Percentiles rank a stretch among this genome's conserved stretches.
phyloP scores from a whole-genome alignment of 495 filamentous ascomycete genomes.

The Massariosphaeria phaeospora region DNA sequence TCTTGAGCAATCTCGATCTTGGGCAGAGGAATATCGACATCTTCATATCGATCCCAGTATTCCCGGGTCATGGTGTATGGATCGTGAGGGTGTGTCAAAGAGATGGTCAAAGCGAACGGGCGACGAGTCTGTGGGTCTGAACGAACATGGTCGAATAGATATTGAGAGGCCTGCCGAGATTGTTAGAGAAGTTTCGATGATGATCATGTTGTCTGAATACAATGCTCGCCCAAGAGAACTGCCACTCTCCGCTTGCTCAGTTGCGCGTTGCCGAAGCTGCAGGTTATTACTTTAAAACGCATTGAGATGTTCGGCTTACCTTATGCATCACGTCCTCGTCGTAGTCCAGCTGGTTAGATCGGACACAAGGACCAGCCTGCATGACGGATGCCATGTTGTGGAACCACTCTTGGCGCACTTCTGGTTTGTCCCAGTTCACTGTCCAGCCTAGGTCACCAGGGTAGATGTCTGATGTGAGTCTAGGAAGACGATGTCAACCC shows the following conservation, averaged over 20 bases:
- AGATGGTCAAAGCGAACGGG: constrained; percentile 84
- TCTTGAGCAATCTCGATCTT: constrained; percentile 67
- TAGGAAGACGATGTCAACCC: not conserved
- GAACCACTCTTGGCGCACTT: constrained; percentile 80
- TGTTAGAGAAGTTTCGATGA: constrained; percentile 2
- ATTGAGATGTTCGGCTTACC: too few species aligned
- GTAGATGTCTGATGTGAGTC: constrained; percentile 84
- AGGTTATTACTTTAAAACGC: too few species aligned
- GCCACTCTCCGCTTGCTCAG: too few species aligned
- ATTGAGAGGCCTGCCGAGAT: constrained; percentile 56
- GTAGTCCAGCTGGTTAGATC: constrained; percentile 90
- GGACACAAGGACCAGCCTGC: constrained; percentile 74
- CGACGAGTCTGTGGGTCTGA: constrained; percentile 55
- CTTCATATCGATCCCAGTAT: constrained; percentile 85
- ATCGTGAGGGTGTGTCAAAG: constrained; percentile 86
- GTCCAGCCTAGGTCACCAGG: constrained; percentile 86
- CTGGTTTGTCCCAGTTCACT: constrained; percentile 84
- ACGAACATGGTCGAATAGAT: constrained; percentile 76
- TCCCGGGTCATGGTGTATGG: constrained; percentile 84
- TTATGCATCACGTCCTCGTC: constrained; percentile 90
- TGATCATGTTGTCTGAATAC: too few species aligned
- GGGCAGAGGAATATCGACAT: constrained; percentile 76
- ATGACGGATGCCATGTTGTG: constrained; percentile 86
- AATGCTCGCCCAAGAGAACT: too few species aligned
- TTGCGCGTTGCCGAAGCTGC: too few species aligned